Evolutionary conservation across 2,329 filamentous ascomycete genomes (phyloP).

Genomic region (Apiospora hydei): DNA sequence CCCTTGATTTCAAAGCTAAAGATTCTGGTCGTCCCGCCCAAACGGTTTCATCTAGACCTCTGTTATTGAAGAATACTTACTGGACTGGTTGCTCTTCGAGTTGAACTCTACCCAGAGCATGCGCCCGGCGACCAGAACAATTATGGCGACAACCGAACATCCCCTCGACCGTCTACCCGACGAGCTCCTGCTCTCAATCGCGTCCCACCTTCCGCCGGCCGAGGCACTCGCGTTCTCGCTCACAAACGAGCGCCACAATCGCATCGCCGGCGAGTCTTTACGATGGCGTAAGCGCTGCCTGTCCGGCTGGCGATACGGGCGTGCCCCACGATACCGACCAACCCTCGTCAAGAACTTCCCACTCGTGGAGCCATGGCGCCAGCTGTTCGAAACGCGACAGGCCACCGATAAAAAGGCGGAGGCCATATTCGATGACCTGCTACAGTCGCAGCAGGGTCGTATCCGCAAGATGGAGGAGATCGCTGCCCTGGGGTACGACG

Average conservation of each 20-base stretch:
- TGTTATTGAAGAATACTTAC: background rate
- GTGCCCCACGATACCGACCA: constrained; percentile 51
- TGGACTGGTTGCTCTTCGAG: background rate
- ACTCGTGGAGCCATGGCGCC: constrained; percentile 61
- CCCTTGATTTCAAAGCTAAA: background rate
- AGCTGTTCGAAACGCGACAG: constrained; percentile 49
- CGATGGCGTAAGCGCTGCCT: constrained; percentile 69
- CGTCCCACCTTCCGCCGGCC: constrained; percentile 48
- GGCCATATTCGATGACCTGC: constrained; percentile 57
- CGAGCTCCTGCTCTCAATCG: constrained; percentile 67
- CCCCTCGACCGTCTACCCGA: constrained; percentile 56
- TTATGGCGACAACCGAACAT: background rate
- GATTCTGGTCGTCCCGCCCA: background rate
- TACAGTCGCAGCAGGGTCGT: constrained; percentile 60
- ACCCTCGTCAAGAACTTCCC: constrained; percentile 49
- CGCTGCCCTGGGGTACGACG: constrained; percentile 64
- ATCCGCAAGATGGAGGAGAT: constrained; percentile 63
- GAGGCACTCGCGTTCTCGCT: constrained; percentile 52
- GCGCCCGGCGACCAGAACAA: background rate
- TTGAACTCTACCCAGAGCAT: no score
- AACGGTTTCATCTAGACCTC: background rate
- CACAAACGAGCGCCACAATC: constrained; percentile 57
- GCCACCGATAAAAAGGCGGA: constrained; percentile 46
- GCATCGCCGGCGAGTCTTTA: constrained; percentile 60
- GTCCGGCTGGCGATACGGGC: constrained; percentile 63